phyloP scores from a whole-genome alignment of 768 basidiomycete genomes.

The Paxillus ammoniavirescens region DNA sequence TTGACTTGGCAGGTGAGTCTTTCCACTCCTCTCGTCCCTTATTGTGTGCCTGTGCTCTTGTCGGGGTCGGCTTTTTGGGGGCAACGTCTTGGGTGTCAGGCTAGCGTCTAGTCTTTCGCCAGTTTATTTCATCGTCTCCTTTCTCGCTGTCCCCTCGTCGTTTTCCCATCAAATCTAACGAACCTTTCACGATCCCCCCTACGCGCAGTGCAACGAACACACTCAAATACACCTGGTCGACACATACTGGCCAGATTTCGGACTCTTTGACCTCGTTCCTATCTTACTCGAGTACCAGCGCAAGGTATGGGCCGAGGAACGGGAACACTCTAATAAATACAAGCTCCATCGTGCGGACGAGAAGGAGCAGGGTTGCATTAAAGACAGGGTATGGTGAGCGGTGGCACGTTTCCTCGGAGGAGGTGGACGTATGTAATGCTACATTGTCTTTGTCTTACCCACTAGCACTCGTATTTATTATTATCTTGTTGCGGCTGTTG shows the following conservation, averaged over 20 bases:
- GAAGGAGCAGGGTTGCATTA: too few relatives aligned
- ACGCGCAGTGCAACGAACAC: constrained; percentile 65
- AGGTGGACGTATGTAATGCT: too few relatives aligned
- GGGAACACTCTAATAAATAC: not conserved
- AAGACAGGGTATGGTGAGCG: too few relatives aligned
- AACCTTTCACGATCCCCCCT: not conserved
- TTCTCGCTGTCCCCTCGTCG: not conserved
- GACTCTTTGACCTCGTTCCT: constrained; percentile 81
- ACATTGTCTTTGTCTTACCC: too few relatives aligned
- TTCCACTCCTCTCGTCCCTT: not conserved
- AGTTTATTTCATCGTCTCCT: not conserved
- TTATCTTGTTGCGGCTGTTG: too few relatives aligned
- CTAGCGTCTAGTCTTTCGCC: too few relatives aligned
- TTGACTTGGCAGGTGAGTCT: constrained; percentile 89
- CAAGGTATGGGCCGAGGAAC: constrained; percentile 50
- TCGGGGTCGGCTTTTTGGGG: too few relatives aligned
- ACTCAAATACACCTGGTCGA: constrained; percentile 86
- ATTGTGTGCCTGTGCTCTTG: not conserved
- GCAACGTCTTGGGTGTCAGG: not conserved
- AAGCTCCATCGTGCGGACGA: too few relatives aligned
- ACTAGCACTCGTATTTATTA: too few relatives aligned
- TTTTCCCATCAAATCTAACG: not conserved
- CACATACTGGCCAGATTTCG: constrained; percentile 93
- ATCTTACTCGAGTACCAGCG: constrained; percentile 87
- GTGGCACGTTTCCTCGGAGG: too few relatives aligned